Evolutionary conservation across 768 basidiomycete species (phyloP).

Genomic region (Boletus insuetus): DNA sequence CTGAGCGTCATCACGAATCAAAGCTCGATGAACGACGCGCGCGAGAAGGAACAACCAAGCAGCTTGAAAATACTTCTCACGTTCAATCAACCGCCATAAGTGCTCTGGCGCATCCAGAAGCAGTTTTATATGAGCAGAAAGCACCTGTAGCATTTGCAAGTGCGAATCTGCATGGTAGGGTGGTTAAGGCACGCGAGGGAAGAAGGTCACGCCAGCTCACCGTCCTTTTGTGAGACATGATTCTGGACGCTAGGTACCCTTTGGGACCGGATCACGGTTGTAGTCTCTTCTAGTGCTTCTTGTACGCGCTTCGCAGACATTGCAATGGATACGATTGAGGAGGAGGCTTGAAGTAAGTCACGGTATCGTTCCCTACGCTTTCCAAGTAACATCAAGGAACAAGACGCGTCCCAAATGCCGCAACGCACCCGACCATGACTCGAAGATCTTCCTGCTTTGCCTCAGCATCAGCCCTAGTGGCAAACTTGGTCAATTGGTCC

Average conservation of each 20-base stretch:
- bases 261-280: constrained; percentile 48
- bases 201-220: constrained; percentile 30
- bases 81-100: constrained; percentile 83
- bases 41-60: constrained; percentile 87
- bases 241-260: constrained; percentile 44
- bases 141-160: constrained; percentile 62
- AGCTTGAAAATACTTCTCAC: constrained; percentile 75
- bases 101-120: constrained; percentile 90
- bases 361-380: constrained; percentile 86
- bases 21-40: constrained; percentile 76
- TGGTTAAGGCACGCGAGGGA: not conserved
- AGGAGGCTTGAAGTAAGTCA: constrained; percentile 81
- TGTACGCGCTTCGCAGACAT: constrained; percentile 64
- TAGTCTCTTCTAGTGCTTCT: constrained; percentile 62
- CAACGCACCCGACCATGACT: constrained; percentile 88
- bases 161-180: constrained; percentile 51
- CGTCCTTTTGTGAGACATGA: constrained; percentile 40
- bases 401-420: not conserved
- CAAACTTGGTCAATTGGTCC: constrained; percentile 3
- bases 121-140: constrained; percentile 89
- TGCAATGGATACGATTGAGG: constrained; percentile 78
- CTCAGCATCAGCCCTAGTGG: constrained; percentile 69
- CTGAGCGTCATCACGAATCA: constrained; percentile 61
- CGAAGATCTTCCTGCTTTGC: constrained; percentile 85
- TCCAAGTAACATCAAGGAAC: constrained; percentile 41